These are phyloP conservation scores for Ilyonectria destructans DNA, from an alignment of 2,329 filamentous ascomycete species.

Conservation along the genomic window DNA sequence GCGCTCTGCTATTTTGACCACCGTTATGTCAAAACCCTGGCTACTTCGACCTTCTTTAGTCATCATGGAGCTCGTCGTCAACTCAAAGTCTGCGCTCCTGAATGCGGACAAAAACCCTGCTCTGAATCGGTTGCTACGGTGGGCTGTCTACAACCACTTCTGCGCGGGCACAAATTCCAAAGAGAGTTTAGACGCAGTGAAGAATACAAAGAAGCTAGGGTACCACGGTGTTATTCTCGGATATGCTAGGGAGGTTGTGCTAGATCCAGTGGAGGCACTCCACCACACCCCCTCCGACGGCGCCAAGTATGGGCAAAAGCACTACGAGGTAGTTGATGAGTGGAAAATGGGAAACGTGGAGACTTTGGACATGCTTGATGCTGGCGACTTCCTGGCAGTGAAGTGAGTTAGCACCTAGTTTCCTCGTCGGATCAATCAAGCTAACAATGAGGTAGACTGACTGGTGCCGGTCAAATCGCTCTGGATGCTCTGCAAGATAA, in stretches of 20 bases:
- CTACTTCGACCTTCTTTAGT: slow-evolving; percentile 47
- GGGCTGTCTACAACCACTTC: slow-evolving; percentile 70
- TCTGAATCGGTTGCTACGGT: slow-evolving; percentile 61
- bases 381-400: slow-evolving; percentile 72
- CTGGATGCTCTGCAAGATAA: slow-evolving; percentile 56
- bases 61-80: slow-evolving; percentile 44
- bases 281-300: slow-evolving; percentile 6
- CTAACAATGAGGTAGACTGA: slow-evolving; percentile 51
- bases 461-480: slow-evolving; percentile 60
- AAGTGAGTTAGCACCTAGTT: slow-evolving; percentile 60
- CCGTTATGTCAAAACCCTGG: slow-evolving; percentile 48
- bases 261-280: slow-evolving; percentile 49
- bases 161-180: slow-evolving; percentile 67
- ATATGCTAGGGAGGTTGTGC: slow-evolving; percentile 66
- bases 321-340: slow-evolving; percentile 52
- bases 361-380: slow-evolving; percentile 66
- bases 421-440: accelerated
- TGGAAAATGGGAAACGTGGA: slow-evolving; percentile 70
- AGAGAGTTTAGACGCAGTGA: slow-evolving; percentile 64
- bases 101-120: slow-evolving; percentile 61
- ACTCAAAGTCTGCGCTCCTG: slow-evolving; percentile 54
- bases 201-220: slow-evolving; percentile 63
- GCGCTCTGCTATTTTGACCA: slow-evolving; percentile 48
- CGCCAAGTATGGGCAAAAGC: slow-evolving; percentile 31
- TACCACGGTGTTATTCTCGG: slow-evolving; percentile 69